Percentiles rank a stretch among this genome's conserved stretches.
Evolutionary conservation across 2,329 filamentous ascomycete genomes (phyloP).

Genomic region (Graphilbum sp.): DNA sequence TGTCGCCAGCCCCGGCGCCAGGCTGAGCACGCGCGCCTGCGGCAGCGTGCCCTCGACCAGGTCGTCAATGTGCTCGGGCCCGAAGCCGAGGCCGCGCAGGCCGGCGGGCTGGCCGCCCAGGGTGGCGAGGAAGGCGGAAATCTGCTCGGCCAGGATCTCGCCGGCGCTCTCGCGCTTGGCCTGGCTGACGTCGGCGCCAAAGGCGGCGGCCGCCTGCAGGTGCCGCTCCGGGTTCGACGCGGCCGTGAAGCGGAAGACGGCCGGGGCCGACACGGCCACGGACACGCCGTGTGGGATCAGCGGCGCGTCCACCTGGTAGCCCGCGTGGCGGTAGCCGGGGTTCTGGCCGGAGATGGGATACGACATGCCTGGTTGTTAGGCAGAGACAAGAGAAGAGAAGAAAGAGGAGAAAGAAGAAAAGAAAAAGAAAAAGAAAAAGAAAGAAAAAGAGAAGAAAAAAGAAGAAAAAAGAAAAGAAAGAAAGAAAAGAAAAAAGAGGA

Average conservation of each 20-base stretch:
- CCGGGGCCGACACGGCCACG: conserved; percentile 37
- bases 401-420: neutral
- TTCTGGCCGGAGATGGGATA: conserved; percentile 97
- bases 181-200: conserved; percentile 55
- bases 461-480: neutral
- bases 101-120: conserved; percentile 85
- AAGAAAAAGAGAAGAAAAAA: neutral
- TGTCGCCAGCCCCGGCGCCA: conserved; percentile 65
- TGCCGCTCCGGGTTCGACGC: conserved; percentile 76
- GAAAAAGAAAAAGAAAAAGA: neutral
- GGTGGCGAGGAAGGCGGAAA: conserved; percentile 63
- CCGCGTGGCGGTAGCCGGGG: conserved; percentile 70
- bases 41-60: conserved; percentile 92
- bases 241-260: conserved; percentile 35
- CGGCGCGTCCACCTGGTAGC: conserved; percentile 60
- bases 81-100: conserved; percentile 70
- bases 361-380: conserved; percentile 53
- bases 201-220: conserved; percentile 35
- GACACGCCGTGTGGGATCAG: conserved; percentile 95
- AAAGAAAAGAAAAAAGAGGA: neutral
- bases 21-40: conserved; percentile 75
- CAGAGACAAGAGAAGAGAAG: neutral
- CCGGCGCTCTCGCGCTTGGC: conserved; percentile 84
- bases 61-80: conserved; percentile 54
- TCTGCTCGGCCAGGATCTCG: conserved; percentile 69